Conservation (phyloP, 1,139 yeast species). For the Citeromyces hawaiiensis region DNA sequence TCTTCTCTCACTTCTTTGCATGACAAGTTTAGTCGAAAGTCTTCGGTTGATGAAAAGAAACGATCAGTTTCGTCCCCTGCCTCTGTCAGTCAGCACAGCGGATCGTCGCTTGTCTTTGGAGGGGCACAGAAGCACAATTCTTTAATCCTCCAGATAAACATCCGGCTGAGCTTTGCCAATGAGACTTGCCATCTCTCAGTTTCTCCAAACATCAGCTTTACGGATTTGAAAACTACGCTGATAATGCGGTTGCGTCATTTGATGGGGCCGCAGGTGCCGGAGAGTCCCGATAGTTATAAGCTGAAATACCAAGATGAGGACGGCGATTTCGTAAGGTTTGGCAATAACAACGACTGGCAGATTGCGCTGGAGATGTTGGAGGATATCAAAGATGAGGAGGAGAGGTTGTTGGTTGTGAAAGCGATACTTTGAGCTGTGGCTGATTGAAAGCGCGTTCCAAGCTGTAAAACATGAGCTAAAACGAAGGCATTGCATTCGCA, state of each 20-base stretch:
- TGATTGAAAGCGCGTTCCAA: too few species aligned
- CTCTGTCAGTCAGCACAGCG: constrained; percentile 4
- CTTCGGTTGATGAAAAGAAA: background rate
- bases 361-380: constrained; percentile 41
- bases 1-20: background rate
- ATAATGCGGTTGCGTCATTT: constrained; percentile 29
- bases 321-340: constrained; percentile 83
- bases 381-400: constrained; percentile 24
- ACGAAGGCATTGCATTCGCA: too few species aligned
- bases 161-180: constrained; percentile 39
- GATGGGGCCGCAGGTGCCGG: constrained; percentile 19
- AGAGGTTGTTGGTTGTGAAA: constrained; percentile 12
- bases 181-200: constrained; percentile 32
- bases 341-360: constrained; percentile 69
- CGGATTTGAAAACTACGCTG: constrained; percentile 28
- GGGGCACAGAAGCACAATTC: background rate
- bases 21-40: background rate
- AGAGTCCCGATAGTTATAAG: constrained; percentile 22
- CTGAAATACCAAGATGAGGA: constrained; percentile 89
- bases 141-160: constrained; percentile 17
- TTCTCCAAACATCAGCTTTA: constrained; percentile 28
- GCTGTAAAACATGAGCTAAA: too few species aligned
- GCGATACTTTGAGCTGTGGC: background rate
- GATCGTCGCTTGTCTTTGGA: background rate
- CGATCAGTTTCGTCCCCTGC: constrained; percentile 17